These are phyloP conservation scores for Pseudogymnoascus sp. DNA, from an alignment of 2,329 filamentous ascomycete species.

Conservation along the genomic window DNA sequence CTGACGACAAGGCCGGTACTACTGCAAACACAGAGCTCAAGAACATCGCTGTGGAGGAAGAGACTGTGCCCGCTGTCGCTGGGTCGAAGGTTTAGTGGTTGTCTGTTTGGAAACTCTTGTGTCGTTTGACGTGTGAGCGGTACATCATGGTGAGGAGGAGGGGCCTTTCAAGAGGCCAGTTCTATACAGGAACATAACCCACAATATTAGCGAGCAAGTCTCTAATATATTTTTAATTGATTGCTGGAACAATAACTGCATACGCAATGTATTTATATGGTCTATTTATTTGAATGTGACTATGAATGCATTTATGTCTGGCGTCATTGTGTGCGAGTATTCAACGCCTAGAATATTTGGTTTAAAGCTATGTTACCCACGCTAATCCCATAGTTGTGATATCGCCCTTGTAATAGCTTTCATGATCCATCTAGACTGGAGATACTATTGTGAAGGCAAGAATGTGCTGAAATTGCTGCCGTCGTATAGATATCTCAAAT, in stretches of 20 bases:
- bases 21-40: neutral
- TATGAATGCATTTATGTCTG: neutral
- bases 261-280: neutral
- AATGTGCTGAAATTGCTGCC: neutral
- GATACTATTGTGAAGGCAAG: neutral
- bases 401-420: neutral
- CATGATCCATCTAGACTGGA: neutral
- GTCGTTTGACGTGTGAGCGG: neutral
- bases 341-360: neutral
- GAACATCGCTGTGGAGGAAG: neutral
- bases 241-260: neutral
- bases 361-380: neutral
- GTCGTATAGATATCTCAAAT: neutral
- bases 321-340: neutral
- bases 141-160: neutral
- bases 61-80: neutral
- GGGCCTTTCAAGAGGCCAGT: neutral
- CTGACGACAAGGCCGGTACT: constrained; percentile 19
- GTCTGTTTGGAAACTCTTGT: neutral
- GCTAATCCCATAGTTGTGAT: neutral
- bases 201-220: neutral
- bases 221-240: neutral
- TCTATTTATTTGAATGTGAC: neutral
- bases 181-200: neutral
- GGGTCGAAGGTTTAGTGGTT: neutral